Evolutionary conservation across 148 eudicot genomes (phyloP).

Genomic region (Chenopodium suecicum): DNA sequence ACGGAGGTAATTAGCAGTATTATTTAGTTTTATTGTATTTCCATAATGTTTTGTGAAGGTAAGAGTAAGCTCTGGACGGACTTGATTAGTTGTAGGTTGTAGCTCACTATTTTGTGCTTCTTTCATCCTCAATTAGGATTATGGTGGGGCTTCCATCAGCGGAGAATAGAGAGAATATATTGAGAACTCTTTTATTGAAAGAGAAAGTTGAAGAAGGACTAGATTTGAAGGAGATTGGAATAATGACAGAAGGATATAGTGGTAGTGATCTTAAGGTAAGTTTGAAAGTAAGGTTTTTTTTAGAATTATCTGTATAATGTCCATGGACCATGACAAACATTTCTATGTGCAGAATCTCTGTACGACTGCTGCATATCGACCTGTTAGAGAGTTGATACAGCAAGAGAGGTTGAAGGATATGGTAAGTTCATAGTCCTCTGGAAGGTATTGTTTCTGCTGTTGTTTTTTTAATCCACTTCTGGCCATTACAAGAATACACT

Average conservation of each 20-base stretch:
- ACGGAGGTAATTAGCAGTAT: constrained; percentile 52
- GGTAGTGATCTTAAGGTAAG: constrained; percentile 93
- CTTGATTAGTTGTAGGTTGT: not conserved
- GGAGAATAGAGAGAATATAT: constrained; percentile 77
- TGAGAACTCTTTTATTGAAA: constrained; percentile 79
- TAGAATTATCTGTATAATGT: not conserved
- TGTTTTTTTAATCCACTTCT: not conserved
- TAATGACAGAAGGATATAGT: constrained; percentile 80
- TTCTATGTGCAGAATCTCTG: constrained; percentile 63
- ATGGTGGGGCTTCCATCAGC: constrained; percentile 80
- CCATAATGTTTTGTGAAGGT: not conserved
- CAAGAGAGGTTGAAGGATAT: constrained; percentile 81
- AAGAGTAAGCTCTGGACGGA: not conserved
- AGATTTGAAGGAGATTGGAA: constrained; percentile 68
- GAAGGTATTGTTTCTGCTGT: not conserved
- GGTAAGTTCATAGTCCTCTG: constrained; percentile 30
- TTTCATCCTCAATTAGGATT: constrained; percentile 32
- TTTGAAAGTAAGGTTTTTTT: not conserved
- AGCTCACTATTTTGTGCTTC: not conserved
- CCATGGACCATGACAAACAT: not conserved
- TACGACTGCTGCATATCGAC: constrained; percentile 95
- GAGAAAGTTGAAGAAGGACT: constrained; percentile 64
- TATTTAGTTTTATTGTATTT: not conserved
- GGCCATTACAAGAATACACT: not conserved
- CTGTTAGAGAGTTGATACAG: constrained; percentile 84